These are phyloP conservation scores for Prunus armeniaca DNA, from an alignment of 306 rosid genomes.

Conservation along the genomic window DNA sequence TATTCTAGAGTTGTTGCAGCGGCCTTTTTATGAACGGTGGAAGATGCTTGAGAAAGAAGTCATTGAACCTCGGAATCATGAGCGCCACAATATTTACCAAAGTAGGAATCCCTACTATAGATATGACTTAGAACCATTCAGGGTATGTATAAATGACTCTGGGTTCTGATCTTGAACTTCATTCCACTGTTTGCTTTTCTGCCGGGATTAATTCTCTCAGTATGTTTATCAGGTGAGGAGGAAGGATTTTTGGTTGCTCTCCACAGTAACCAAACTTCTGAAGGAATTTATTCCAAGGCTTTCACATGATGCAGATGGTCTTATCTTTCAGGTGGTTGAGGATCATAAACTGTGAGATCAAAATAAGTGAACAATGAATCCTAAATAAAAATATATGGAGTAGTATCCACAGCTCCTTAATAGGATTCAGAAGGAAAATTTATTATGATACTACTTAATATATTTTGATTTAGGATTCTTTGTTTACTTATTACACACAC, in stretches of 20 bases:
- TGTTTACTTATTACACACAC: not conserved
- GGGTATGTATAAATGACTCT: constrained; percentile 50
- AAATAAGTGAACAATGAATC: not conserved
- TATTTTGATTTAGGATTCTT: not conserved
- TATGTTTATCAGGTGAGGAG: constrained; percentile 81
- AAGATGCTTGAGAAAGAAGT: constrained; percentile 98
- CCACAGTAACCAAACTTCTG: constrained; percentile 77
- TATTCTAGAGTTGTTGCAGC: constrained; percentile 52
- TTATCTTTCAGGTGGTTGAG: constrained; percentile 79
- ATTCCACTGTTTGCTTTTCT: not conserved
- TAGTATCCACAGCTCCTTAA: too few relatives aligned
- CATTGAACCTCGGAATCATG: constrained; percentile 89
- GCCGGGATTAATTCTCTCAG: constrained; percentile 26
- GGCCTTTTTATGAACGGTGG: constrained; percentile 95
- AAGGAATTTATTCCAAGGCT: constrained; percentile 87
- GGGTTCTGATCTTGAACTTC: not conserved
- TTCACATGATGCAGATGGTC: constrained; percentile 96
- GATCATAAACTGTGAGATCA: not conserved
- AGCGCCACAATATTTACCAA: constrained; percentile 59
- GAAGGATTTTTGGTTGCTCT: constrained; percentile 95
- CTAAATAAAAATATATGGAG: too few relatives aligned
- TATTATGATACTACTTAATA: too few relatives aligned
- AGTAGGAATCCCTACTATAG: constrained; percentile 67
- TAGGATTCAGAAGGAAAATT: too few relatives aligned
- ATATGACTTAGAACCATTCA: constrained; percentile 92